A percentile compares a stretch with the other conserved stretches of the same genome.
These are phyloP conservation scores for Microdochium bolleyi DNA, from an alignment of 2,329 filamentous ascomycete species.

Conservation along the genomic window DNA sequence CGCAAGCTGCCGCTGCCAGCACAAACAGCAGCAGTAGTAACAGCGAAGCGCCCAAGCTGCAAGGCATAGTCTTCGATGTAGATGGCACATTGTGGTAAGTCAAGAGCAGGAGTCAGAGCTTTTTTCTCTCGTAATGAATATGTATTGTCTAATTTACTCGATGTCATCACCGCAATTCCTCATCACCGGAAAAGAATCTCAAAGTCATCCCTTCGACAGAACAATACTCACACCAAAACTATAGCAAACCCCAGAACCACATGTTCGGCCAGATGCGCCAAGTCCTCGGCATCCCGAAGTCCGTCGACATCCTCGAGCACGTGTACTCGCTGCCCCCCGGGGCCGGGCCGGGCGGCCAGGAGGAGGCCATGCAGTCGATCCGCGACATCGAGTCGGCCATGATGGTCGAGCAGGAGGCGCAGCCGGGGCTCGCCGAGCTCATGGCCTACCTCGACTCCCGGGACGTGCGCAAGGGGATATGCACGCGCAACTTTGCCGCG, in stretches of 20 bases:
- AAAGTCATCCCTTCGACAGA: background rate
- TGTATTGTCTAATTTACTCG: constrained; percentile 1
- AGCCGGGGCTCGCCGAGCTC: constrained; percentile 68
- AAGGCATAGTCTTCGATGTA: constrained; percentile 77
- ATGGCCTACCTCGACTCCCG: constrained; percentile 74
- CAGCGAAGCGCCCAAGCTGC: constrained; percentile 33
- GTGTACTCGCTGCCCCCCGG: constrained; percentile 63
- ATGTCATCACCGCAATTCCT: background rate
- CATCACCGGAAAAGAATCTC: background rate
- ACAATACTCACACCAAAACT: background rate
- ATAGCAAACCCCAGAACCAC: constrained; percentile 81
- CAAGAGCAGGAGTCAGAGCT: no score
- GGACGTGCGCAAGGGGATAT: constrained; percentile 70
- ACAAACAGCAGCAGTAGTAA: constrained; percentile 2
- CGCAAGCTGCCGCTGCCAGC: constrained; percentile 21
- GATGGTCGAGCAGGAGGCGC: constrained; percentile 73
- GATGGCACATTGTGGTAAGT: constrained; percentile 88
- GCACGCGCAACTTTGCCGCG: constrained; percentile 86
- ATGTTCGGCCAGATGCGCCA: constrained; percentile 88
- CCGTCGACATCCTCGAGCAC: constrained; percentile 81
- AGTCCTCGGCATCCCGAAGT: constrained; percentile 64
- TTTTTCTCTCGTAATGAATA: no score
- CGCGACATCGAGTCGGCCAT: constrained; percentile 71
- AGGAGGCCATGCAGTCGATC: constrained; percentile 63
- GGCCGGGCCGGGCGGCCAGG: constrained; percentile 47